Conservation (phyloP, 306 rosid species). For the Datisca glomerata region DNA sequence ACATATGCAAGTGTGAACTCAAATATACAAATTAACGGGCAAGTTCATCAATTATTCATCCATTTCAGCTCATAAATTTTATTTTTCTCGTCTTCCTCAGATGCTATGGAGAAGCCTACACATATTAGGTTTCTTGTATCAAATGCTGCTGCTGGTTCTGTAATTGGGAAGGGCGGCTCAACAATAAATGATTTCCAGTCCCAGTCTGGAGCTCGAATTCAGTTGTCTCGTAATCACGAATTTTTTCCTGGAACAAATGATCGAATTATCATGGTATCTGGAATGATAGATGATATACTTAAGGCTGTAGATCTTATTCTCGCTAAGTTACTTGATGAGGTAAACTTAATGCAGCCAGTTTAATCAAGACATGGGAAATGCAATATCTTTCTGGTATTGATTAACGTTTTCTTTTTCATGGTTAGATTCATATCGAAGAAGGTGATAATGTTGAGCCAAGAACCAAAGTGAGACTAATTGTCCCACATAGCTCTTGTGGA, state of each 20-base stretch:
- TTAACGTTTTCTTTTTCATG: conserved; percentile 8
- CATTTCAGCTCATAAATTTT: no score
- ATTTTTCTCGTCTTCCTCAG: conserved; percentile 36
- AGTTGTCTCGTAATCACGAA: conserved; percentile 88
- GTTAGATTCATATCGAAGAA: conserved; percentile 79
- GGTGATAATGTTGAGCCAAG: conserved; percentile 68
- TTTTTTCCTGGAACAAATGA: conserved; percentile 98
- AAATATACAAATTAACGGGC: no score
- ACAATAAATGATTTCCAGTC: conserved; percentile 97
- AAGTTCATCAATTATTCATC: no score
- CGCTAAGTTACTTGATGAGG: conserved; percentile 89
- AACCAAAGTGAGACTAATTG: conserved; percentile 81
- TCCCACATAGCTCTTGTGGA: conserved; percentile 96
- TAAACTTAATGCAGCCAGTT: conserved; percentile 20
- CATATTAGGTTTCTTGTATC: conserved; percentile 91
- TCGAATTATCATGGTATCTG: conserved; percentile 96
- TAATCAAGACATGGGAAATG: no score
- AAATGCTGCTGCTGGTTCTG: conserved; percentile 99
- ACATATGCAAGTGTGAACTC: no score
- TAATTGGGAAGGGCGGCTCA: conserved; percentile 98
- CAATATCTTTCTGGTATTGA: conserved; percentile 12
- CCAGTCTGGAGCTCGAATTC: conserved; percentile 96
- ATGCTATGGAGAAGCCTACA: conserved; percentile 70
- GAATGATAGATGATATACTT: conserved; percentile 56
- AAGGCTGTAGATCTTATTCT: conserved; percentile 89